phyloP scores from a whole-genome alignment of 352 stramenopile species.

The Globisporangium carolinianum region DNA sequence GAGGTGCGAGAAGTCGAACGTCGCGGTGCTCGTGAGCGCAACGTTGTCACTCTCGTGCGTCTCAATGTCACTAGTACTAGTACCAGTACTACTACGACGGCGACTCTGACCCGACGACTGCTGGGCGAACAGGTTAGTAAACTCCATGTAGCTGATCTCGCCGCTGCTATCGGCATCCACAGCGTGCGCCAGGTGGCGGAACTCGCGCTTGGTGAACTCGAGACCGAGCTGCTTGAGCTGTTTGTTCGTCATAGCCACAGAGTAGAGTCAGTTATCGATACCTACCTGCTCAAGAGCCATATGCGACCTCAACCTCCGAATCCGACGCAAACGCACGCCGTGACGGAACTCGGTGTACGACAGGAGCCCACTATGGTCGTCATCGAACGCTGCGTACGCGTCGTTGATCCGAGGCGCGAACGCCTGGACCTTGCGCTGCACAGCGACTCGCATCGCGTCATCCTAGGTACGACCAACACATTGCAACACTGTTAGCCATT shows the following conservation, averaged over 20 bases:
- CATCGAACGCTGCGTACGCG: conserved; percentile 42
- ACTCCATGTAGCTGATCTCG: conserved; percentile 59
- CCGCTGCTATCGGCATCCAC: conserved; percentile 40
- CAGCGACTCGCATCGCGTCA: conserved; percentile 22
- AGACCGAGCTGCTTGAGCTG: conserved; percentile 44
- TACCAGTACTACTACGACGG: neutral
- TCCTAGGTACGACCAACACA: conserved; percentile 16
- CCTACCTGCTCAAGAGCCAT: too few relatives aligned
- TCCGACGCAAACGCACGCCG: conserved; percentile 17
- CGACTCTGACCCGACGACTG: neutral
- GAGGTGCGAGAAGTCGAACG: conserved; percentile 43
- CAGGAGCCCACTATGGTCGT: conserved; percentile 43
- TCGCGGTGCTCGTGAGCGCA: conserved; percentile 11
- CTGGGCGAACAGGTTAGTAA: conserved; percentile 29
- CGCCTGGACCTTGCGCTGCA: conserved; percentile 32
- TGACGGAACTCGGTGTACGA: conserved; percentile 44
- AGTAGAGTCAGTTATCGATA: too few relatives aligned
- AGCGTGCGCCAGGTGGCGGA: conserved; percentile 26
- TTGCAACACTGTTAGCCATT: too few relatives aligned
- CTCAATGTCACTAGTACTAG: neutral
- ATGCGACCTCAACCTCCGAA: too few relatives aligned
- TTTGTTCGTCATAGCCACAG: neutral
- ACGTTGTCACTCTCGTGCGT: conserved; percentile 7
- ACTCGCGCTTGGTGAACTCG: conserved; percentile 43
- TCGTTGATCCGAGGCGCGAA: conserved; percentile 41